phyloP scores from a whole-genome alignment of 1,139 yeast species.

The Debaryomyces robertsiae region DNA sequence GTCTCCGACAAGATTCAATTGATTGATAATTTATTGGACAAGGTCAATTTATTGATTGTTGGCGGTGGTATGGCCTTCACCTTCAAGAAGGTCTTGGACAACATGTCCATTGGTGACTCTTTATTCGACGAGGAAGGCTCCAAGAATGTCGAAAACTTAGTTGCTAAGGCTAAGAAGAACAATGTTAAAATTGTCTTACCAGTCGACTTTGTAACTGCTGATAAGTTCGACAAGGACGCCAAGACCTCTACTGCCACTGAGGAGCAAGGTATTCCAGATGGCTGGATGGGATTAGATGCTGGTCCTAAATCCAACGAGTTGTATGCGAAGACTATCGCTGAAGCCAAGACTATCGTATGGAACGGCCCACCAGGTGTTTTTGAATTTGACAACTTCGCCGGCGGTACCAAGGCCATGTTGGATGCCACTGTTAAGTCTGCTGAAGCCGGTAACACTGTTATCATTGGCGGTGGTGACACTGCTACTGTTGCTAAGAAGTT shows the following conservation, averaged over 20 bases:
- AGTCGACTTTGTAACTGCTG: constrained; percentile 91
- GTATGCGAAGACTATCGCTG: constrained; percentile 75
- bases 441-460: constrained; percentile 87
- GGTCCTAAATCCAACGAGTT: constrained; percentile 85
- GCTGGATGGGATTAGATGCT: constrained; percentile 92
- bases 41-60: constrained; percentile 87
- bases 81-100: constrained; percentile 87
- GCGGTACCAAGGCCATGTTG: constrained; percentile 86
- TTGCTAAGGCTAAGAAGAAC: constrained; percentile 94
- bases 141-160: constrained; percentile 82
- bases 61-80: constrained; percentile 99
- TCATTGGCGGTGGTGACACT: constrained; percentile 99
- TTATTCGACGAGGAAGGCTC: constrained; percentile 91
- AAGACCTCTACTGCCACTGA: constrained; percentile 77
- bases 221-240: constrained; percentile 90
- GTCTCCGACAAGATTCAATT: constrained; percentile 97
- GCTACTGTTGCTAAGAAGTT: constrained; percentile 98
- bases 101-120: constrained; percentile 85
- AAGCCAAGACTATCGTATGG: constrained; percentile 98
- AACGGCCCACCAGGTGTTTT: constrained; percentile 99
- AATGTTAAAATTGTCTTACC: constrained; percentile 90
- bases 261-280: constrained; percentile 86
- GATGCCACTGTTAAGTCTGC: constrained; percentile 87
- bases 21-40: constrained; percentile 93
- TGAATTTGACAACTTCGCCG: constrained; percentile 87